These are phyloP conservation scores for Auxenochlorella pyrenoidosa DNA, from an alignment of 139 green algal genomes.

Conservation along the genomic window DNA sequence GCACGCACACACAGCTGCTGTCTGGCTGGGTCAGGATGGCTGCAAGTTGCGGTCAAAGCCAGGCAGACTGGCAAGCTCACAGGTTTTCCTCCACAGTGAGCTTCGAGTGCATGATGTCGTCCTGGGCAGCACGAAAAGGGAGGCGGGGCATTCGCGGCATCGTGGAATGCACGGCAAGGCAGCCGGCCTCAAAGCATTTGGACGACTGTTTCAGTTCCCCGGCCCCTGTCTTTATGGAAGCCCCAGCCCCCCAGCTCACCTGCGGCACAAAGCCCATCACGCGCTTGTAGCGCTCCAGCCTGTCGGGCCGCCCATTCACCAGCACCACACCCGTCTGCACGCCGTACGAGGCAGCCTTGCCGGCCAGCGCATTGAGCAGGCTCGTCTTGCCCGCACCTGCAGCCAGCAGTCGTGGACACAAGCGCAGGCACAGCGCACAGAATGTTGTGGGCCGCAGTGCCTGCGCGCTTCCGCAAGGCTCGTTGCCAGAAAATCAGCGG, in stretches of 20 bases:
- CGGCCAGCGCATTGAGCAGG: constrained; percentile 61
- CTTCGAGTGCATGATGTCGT: constrained; percentile 76
- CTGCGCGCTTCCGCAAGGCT: background rate
- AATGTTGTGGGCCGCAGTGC: background rate
- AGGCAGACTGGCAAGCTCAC: background rate
- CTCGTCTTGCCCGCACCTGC: constrained; percentile 63
- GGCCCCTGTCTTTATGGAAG: too few relatives aligned
- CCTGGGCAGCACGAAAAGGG: constrained; percentile 42
- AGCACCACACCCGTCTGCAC: constrained; percentile 61
- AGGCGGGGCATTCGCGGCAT: background rate
- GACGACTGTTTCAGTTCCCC: too few relatives aligned
- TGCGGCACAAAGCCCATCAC: constrained; percentile 84
- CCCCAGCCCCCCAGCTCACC: too few relatives aligned
- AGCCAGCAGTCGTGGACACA: too few relatives aligned
- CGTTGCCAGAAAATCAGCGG: too few relatives aligned
- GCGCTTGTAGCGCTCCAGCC: constrained; percentile 42
- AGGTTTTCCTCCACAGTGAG: constrained; percentile 78
- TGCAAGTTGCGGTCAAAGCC: too few relatives aligned
- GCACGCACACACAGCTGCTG: background rate
- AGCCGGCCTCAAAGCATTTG: too few relatives aligned
- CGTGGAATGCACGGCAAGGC: too few relatives aligned
- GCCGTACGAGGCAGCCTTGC: constrained; percentile 56
- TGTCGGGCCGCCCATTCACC: constrained; percentile 58
- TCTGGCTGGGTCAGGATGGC: too few relatives aligned
- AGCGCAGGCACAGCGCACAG: too few relatives aligned